Evolutionary conservation across 768 basidiomycete genomes (phyloP), one percentile per base, ranked within the genome.

Genomic region (Pleurotus cornucopiae): DNA sequence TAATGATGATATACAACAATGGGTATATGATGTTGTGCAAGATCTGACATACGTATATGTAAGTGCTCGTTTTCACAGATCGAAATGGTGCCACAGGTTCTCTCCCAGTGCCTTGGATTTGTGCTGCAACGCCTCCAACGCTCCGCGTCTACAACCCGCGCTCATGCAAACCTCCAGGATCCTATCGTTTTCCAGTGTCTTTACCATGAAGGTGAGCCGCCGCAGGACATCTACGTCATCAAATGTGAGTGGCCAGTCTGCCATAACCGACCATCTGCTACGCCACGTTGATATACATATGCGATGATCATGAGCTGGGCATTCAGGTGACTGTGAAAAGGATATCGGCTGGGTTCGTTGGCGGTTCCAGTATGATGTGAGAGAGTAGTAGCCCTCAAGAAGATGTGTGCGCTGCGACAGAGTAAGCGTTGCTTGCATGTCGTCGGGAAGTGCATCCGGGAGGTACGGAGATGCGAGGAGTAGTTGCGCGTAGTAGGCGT

Each of bases 51-150:
- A 25, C 23, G 3, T 34, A 11, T 34, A 34, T 11, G 30, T 11
- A 34, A 34, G 30, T 34, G 30, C 4, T 16, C n/a, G 26, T 37
- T 13, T 41, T 63, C 58, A 66, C 43, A 75, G 55, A 63, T 73
- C 73, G 54, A 75, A 75, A 60, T 75, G 71, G 59, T 75, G 73
- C 53, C 71, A 68, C 20, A 75, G 61, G 49, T 69, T 67, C 45
- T 66, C 67, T 45, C 65, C 64, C 57, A 73, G 63, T 61, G 61
- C 61, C 47, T 68, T 65, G 58, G 70, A 59, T 57, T 65, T 66
- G 59, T 57, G 62, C 60, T 60, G 60, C 43, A 76, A 57, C 55
- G 71, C 70, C 20, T 60, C 57, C 54, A 79, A 54, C 43, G 75
- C 76, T 23, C 49, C 58, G 38, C 56, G 55, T 59, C 69, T 64